Evolutionary conservation across 768 basidiomycete species (phyloP).

Genomic region (Boletus patriciae): DNA sequence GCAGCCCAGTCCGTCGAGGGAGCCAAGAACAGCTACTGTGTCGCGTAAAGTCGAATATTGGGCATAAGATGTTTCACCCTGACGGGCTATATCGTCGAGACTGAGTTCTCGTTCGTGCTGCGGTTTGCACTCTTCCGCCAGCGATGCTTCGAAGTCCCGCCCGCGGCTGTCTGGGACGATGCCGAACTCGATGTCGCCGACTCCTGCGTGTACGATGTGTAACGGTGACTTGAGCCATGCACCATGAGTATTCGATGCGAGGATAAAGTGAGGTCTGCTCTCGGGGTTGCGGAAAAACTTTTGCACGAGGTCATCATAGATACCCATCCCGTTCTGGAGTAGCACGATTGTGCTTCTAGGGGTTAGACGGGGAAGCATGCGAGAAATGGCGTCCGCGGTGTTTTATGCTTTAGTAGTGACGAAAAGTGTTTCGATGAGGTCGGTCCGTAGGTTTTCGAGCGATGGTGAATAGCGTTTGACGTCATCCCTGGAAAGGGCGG

Average conservation of each 20-base stretch:
- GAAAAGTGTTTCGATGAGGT: conserved; percentile 71
- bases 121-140: conserved; percentile 37
- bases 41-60: conserved; percentile 63
- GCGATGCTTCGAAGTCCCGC: conserved; percentile 62
- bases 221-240: conserved; percentile 54
- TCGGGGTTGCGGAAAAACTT: conserved; percentile 70
- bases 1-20: conserved; percentile 56
- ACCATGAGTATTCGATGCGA: conserved; percentile 82
- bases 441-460: conserved; percentile 17
- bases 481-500: conserved; percentile 12
- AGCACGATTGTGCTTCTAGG: conserved; percentile 80
- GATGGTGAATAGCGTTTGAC: conserved; percentile 17
- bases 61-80: conserved; percentile 34
- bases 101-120: conserved; percentile 42
- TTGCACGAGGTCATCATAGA: conserved; percentile 74
- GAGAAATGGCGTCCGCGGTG: conserved; percentile 55
- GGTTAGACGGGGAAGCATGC: conserved; percentile 62
- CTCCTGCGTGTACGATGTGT: conserved; percentile 67
- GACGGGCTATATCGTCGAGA: conserved; percentile 52
- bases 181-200: conserved; percentile 74
- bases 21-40: conserved; percentile 64
- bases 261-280: conserved; percentile 80
- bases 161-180: conserved; percentile 67
- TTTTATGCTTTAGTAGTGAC: conserved; percentile 78
- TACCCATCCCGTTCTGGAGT: conserved; percentile 93